A percentile compares a stretch with the other conserved stretches of the same genome.
Evolutionary conservation across 768 basidiomycete species (phyloP).

Genomic region (Ephemerocybe angulata): DNA sequence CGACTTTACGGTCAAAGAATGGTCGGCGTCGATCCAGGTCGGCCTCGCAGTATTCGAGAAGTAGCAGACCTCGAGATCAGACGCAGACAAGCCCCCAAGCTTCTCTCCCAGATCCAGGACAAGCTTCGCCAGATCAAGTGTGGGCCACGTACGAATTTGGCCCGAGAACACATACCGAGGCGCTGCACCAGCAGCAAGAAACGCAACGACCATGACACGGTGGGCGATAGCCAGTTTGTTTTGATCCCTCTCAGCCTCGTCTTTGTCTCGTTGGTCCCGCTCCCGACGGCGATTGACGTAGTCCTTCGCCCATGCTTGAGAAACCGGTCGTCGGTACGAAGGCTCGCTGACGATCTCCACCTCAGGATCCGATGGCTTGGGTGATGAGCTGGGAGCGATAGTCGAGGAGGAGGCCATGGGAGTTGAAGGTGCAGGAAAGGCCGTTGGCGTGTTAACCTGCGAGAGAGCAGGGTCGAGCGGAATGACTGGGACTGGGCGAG

Average conservation of each 20-base stretch:
- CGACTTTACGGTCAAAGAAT: background rate
- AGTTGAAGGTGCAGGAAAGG: background rate
- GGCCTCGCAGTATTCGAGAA: background rate
- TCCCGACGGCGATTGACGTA: background rate
- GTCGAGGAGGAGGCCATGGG: background rate
- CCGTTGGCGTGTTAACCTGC: background rate
- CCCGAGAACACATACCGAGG: background rate
- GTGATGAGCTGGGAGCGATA: background rate
- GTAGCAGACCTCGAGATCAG: background rate
- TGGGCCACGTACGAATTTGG: background rate
- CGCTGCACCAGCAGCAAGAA: background rate
- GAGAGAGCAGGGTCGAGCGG: background rate
- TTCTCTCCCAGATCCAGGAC: background rate
- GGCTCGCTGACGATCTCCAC: background rate
- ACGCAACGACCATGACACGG: background rate
- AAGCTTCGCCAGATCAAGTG: background rate
- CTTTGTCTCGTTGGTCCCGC: background rate
- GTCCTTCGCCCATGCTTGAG: background rate
- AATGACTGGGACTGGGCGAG: background rate
- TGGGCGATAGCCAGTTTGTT: background rate
- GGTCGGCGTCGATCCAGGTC: background rate
- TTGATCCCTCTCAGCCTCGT: background rate
- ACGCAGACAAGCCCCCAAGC: background rate
- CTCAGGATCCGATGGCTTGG: too few relatives aligned
- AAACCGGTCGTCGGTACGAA: background rate